Evolutionary conservation across 768 basidiomycete species (phyloP), one percentile per base, ranked within the genome.

Genomic region (Russula griseocarnosa): DNA sequence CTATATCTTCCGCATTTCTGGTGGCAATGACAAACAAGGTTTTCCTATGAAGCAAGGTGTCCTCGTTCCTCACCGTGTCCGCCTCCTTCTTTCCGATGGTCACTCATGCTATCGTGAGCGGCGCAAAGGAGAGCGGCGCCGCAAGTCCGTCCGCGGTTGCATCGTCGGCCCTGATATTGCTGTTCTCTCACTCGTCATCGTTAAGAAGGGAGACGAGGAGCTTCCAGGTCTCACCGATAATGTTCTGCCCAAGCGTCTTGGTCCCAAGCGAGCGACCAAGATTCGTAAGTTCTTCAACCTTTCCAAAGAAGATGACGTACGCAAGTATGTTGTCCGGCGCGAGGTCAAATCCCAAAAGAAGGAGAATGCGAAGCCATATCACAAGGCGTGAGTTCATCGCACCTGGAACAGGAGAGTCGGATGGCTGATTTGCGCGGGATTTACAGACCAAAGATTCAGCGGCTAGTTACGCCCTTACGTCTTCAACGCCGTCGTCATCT

Each of bases 21-120:
- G 95, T 72, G 93, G 96, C 68, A 98, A 98, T 83, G 94, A 98
- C 86, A 93, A 94, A 81, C 92, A 95, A 76, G 94, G 94, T 74
- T 96, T 97, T 84, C 94, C 94, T 54, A 97, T 98, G 94, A 98
- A 98, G 79, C 96, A 99, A 81, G 95, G 96, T 80, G 91, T 98
- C 70, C 90, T 98, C 66, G 84, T 96, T 72, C 92, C 92, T 63
- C 75, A 92, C 81, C 94, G 96, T 84, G 92, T 95, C 71, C 82
- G 85, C 66, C 90, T 99, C 69, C 91, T 98, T 73, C 90, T 99
- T 74, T 72, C 91, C 67, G 92, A 96, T 76, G 94, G 94, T 57
- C 96, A 98, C 86, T 96, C 95, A 36, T 98, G 96, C 85, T 98
- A 92, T 85, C 93, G 96, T 71, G 76, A 82, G 69, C 91, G 94